Evolutionary conservation across 495 filamentous ascomycete species (phyloP).

Genomic region (Talaromyces adpressus): DNA sequence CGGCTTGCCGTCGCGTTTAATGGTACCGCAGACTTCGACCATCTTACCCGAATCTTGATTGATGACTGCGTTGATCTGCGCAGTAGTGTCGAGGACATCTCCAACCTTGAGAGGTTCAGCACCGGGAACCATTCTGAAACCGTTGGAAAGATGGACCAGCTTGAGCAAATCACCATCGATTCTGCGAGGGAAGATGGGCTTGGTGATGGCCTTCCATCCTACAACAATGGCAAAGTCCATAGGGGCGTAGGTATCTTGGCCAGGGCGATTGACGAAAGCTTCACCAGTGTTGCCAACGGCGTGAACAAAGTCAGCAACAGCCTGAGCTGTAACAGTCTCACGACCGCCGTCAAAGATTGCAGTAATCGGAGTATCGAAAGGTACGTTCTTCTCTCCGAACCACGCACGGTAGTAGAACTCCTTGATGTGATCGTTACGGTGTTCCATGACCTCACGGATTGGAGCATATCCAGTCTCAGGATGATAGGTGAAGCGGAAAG

Average conservation of each 20-base stretch:
- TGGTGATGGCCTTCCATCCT: slow-evolving; percentile 98
- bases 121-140: slow-evolving; percentile 96
- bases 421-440: slow-evolving; percentile 81
- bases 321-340: slow-evolving; percentile 77
- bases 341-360: slow-evolving; percentile 84
- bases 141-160: slow-evolving; percentile 92
- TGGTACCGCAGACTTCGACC: slow-evolving; percentile 97
- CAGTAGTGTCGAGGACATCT: slow-evolving; percentile 86
- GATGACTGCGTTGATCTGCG: slow-evolving; percentile 94
- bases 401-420: slow-evolving; percentile 89
- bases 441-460: slow-evolving; percentile 85
- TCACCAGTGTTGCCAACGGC: slow-evolving; percentile 97
- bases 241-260: slow-evolving; percentile 88
- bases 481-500: slow-evolving; percentile 82
- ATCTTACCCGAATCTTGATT: slow-evolving; percentile 98
- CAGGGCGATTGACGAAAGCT: slow-evolving; percentile 95
- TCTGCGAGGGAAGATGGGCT: slow-evolving; percentile 91
- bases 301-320: slow-evolving; percentile 96
- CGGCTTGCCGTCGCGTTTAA: slow-evolving; percentile 74
- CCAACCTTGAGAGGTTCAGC: slow-evolving; percentile 91
- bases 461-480: slow-evolving; percentile 93
- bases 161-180: slow-evolving; percentile 94
- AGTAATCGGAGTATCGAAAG: slow-evolving; percentile 77
- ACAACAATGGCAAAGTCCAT: slow-evolving; percentile 99
- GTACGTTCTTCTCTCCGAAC: slow-evolving; percentile 83